These are phyloP conservation scores for Coemansia reversa DNA, from an alignment of 192 early-diverging fungal genomes.

Conservation along the genomic window DNA sequence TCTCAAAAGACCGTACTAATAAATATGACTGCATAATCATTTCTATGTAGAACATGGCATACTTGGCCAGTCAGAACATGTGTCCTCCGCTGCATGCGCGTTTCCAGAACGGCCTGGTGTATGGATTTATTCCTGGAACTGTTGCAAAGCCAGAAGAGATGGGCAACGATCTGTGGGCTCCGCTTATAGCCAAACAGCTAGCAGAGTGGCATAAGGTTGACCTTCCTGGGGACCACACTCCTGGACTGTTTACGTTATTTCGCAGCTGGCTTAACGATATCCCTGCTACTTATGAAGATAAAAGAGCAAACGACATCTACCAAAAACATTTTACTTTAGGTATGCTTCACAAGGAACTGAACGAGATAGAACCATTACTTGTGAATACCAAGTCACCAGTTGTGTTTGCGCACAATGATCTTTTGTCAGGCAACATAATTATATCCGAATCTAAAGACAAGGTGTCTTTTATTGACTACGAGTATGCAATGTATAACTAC, in stretches of 20 bases:
- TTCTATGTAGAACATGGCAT: constrained; percentile 71
- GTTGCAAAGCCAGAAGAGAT: constrained; percentile 74
- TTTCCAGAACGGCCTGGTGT: constrained; percentile 90
- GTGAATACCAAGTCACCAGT: constrained; percentile 68
- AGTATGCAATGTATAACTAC: constrained; percentile 82
- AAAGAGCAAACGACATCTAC: constrained; percentile 27
- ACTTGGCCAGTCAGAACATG: constrained; percentile 66
- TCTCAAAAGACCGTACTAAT: not conserved
- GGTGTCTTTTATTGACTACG: constrained; percentile 89
- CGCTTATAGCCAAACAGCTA: constrained; percentile 73
- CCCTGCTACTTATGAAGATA: constrained; percentile 24
- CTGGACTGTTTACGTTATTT: constrained; percentile 40
- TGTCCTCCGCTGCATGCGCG: constrained; percentile 78
- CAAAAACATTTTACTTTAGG: constrained; percentile 27
- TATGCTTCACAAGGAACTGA: constrained; percentile 43
- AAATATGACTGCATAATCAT: not conserved
- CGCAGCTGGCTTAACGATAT: constrained; percentile 47
- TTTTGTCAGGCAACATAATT: constrained; percentile 89
- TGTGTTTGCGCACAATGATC: constrained; percentile 92
- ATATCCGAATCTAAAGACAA: constrained; percentile 48
- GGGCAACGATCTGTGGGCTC: constrained; percentile 67
- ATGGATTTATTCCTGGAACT: constrained; percentile 80
- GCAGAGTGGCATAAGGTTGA: constrained; percentile 80
- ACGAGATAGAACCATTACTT: constrained; percentile 58
- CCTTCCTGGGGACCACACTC: constrained; percentile 49